Conservation (phyloP, 805 yeast genomes). For the Wickerhamiella nectarea region DNA sequence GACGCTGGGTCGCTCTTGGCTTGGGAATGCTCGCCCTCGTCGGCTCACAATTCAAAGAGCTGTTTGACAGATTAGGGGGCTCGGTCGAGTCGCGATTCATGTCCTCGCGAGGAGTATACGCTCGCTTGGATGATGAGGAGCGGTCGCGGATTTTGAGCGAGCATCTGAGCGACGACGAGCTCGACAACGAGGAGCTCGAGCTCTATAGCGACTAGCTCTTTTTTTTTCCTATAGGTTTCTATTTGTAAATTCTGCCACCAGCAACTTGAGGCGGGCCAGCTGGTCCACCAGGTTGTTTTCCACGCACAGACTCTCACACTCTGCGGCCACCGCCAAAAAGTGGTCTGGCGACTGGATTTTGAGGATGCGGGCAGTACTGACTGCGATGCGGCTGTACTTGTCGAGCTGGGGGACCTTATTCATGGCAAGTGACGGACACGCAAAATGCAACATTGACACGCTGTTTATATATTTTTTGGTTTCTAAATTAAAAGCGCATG, state of each 20-base stretch:
- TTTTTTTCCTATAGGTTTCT: no score
- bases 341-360: not conserved
- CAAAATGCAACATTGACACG: no score
- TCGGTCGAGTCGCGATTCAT: conserved; percentile 4
- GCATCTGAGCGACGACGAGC: conserved; percentile 14
- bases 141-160: conserved; percentile 23
- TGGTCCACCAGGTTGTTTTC: no score
- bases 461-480: not conserved
- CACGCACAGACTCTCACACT: no score
- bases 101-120: conserved; percentile 21
- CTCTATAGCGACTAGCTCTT: not conserved
- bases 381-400: not conserved
- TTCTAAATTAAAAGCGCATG: conserved; percentile 25
- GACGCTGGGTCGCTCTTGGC: not conserved
- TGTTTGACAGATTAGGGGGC: conserved; percentile 5
- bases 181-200: conserved; percentile 12
- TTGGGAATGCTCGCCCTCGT: conserved; percentile 5
- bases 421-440: no score
- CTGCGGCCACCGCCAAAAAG: no score
- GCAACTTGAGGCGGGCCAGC: not conserved
- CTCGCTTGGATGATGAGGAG: conserved; percentile 25
- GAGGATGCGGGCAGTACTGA: not conserved
- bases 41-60: conserved; percentile 4
- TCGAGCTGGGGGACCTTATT: no score
- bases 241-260: conserved; percentile 5